Base-by-base conservation (phyloP, 805 yeast genomes). In the Metschnikowia aberdeeniae region DNA sequence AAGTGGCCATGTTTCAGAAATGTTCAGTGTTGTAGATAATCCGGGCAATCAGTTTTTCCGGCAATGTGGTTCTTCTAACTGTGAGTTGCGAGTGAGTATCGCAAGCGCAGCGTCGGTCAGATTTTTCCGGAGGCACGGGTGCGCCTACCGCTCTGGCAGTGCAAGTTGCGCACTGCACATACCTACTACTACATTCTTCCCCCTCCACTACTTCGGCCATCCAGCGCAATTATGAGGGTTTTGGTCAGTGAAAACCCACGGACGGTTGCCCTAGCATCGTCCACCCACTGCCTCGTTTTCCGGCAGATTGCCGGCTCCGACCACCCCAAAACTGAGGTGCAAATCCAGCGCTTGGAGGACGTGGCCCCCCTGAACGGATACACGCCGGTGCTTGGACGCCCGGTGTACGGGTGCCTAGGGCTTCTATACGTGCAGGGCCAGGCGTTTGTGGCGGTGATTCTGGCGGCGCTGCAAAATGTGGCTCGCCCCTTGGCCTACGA, bases 401-500 rank as follows among this genome's bases (percentile, higher is more conserved):
- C 76, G 5, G 67, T 78, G 19, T 66, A 58, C 50, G 95, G 95
- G 1, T 85, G 90, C 58, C 63, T 93, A 13, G 99, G 99, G 0
- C 66, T 93, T 36, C 84, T 92, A 32, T 78, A 80, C 42, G 74
- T 89, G 33, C 82, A 78, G 11, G 70, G 73, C 6, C 83, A 86
- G 44, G 77, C 81, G 3, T 93, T 83, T 57, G 64, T 92, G 32
- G 86, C 95, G 42, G 78, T 88, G 0, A 88, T 93, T 43, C 83
- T 95, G 0, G 84, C 88, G 0, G 80, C 86, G 27, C 47, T 60
- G 26, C 66, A 80, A 1, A 77, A 81, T 51, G 96, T 87, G 10
- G 98, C 98, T 0, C 71, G 76, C 24, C 98, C 98, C 0, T 72
- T 87, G 12, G 82, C 84, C 0, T 80, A 80, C 31, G 96, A 93